A percentile compares a stretch with the other conserved stretches of the same genome.
Conservation (phyloP, 2,329 filamentous ascomycete species). For the Teratosphaeriaceae sp. region DNA sequence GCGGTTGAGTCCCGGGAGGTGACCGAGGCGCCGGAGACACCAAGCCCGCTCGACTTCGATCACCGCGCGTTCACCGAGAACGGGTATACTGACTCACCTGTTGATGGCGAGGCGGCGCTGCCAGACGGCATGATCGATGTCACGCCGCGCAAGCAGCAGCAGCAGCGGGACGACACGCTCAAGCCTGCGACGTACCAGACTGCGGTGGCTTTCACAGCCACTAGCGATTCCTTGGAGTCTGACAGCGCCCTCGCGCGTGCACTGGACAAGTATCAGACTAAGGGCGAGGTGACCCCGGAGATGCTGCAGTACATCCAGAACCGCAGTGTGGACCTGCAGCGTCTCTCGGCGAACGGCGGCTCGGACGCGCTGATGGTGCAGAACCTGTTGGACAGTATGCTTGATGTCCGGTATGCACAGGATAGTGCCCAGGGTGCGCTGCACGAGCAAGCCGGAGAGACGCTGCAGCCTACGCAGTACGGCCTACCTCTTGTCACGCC, state of each 20-base stretch:
- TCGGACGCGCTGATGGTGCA: conserved; percentile 30
- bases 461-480: conserved; percentile 19
- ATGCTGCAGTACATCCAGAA: conserved; percentile 28
- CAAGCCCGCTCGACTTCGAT: not conserved
- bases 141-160: conserved; percentile 21
- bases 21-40: conserved; percentile 11
- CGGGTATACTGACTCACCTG: conserved; percentile 19
- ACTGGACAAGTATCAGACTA: conserved; percentile 25
- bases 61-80: conserved; percentile 16
- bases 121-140: conserved; percentile 17
- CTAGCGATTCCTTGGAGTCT: conserved; percentile 7
- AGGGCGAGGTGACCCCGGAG: conserved; percentile 25
- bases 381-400: conserved; percentile 28
- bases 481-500: conserved; percentile 26
- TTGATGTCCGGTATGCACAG: conserved; percentile 9
- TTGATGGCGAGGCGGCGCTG: conserved; percentile 6
- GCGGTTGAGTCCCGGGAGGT: not conserved
- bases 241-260: conserved; percentile 18
- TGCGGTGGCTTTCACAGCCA: conserved; percentile 5
- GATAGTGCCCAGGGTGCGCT: conserved; percentile 9
- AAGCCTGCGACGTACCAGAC: conserved; percentile 12
- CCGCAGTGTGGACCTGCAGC: conserved; percentile 25
- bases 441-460: conserved; percentile 5
- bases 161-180: conserved; percentile 19
- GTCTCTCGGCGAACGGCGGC: conserved; percentile 26